Percentiles rank a stretch among this genome's conserved stretches.
Conservation (phyloP, 2,329 filamentous ascomycete species). For the Botryotinia convoluta region DNA sequence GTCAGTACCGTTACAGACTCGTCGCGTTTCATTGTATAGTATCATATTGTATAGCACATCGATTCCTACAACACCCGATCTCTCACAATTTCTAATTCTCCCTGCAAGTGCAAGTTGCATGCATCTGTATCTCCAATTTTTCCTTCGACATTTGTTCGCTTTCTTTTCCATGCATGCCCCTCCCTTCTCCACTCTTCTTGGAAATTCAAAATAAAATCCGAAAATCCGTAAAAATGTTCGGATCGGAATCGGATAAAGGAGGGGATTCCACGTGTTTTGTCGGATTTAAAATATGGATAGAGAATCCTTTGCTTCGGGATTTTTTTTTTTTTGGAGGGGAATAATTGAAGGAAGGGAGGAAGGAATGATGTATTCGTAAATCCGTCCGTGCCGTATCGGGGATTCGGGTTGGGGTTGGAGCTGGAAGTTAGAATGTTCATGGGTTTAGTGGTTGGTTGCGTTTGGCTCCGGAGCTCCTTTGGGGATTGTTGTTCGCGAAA, state of each 20-base stretch:
- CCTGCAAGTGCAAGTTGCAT: too few species aligned
- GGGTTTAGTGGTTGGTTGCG: background rate
- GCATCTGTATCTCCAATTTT: background rate
- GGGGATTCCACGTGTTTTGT: background rate
- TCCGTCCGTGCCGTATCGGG: background rate
- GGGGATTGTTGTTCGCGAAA: background rate
- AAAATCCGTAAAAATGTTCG: background rate
- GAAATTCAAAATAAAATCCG: background rate
- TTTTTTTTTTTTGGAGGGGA: background rate
- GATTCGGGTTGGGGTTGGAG: background rate
- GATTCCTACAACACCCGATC: background rate
- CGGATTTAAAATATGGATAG: background rate
- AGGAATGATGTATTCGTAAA: background rate
- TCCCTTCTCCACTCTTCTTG: background rate
- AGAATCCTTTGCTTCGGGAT: background rate
- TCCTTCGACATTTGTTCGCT: background rate
- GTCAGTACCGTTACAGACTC: background rate
- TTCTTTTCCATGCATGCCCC: background rate
- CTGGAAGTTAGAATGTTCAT: background rate
- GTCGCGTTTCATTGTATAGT: background rate
- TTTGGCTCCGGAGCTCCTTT: conserved; percentile 1
- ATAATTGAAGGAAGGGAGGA: background rate
- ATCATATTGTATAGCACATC: background rate
- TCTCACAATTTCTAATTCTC: background rate
- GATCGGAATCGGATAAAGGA: background rate